phyloP scores from a whole-genome alignment of 352 stramenopile genomes.

The Detonula confervacea region DNA sequence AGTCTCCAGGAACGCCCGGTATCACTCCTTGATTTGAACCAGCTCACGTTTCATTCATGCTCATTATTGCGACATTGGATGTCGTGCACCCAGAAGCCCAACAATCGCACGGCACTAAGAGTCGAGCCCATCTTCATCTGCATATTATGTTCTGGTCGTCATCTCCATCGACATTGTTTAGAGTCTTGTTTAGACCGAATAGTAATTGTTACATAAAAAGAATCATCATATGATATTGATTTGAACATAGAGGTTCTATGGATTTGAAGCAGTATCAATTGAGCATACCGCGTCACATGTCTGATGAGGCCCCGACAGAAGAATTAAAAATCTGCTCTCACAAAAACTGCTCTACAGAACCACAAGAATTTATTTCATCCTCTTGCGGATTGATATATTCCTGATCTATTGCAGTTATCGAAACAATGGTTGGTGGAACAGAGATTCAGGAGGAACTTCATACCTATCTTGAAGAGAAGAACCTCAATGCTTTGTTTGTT shows the following conservation, averaged over 20 bases:
- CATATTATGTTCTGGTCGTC: background rate
- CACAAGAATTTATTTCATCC: constrained; percentile 6
- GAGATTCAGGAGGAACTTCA: constrained; percentile 75
- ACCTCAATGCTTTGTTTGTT: constrained; percentile 84
- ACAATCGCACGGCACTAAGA: background rate
- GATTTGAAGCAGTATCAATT: too few relatives aligned
- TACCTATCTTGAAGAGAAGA: constrained; percentile 83
- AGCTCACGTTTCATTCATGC: background rate
- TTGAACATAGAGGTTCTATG: too few relatives aligned
- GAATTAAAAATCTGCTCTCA: too few relatives aligned
- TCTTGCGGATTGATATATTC: background rate
- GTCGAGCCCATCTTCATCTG: background rate
- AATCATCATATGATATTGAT: too few relatives aligned
- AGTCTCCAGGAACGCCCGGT: background rate
- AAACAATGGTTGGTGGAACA: too few relatives aligned
- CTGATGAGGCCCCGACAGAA: too few relatives aligned
- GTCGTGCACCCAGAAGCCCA: background rate
- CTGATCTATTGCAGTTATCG: background rate
- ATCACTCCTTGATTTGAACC: constrained; percentile 26
- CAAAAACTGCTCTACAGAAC: too few relatives aligned
- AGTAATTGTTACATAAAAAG: background rate
- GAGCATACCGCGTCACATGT: too few relatives aligned
- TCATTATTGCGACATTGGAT: background rate
- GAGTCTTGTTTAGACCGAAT: background rate
- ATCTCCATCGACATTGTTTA: background rate